Conservation (phyloP, 1,284 basidiomycete genomes). For the Serendipita sp. region DNA sequence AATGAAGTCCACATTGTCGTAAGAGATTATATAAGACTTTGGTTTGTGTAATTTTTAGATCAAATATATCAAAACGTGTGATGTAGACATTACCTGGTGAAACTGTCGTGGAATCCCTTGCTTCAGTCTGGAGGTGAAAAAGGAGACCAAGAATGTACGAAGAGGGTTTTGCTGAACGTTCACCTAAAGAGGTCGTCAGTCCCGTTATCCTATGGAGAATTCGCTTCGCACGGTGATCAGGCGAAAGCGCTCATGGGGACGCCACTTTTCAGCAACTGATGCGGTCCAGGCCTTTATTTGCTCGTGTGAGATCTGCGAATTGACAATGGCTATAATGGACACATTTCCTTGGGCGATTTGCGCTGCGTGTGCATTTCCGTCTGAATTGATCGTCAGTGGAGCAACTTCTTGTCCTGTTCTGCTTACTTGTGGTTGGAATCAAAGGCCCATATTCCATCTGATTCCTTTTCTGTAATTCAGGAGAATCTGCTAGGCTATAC, state of each 20-base stretch:
- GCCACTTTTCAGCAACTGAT: slow-evolving; percentile 47
- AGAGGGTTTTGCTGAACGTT: slow-evolving; percentile 83
- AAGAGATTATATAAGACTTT: slow-evolving; percentile 55
- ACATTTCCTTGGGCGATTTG: slow-evolving; percentile 60
- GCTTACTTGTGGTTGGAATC: background rate
- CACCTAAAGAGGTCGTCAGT: slow-evolving; percentile 36
- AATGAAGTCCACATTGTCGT: slow-evolving; percentile 20
- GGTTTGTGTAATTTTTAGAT: no score
- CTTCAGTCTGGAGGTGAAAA: slow-evolving; percentile 68
- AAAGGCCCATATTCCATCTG: background rate
- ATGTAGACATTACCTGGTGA: slow-evolving; percentile 41
- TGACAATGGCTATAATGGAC: slow-evolving; percentile 10
- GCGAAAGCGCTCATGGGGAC: slow-evolving; percentile 56
- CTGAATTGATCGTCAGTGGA: background rate
- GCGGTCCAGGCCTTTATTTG: slow-evolving; percentile 66
- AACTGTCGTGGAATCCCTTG: slow-evolving; percentile 45
- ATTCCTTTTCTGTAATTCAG: background rate
- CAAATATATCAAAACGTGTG: slow-evolving; percentile 42
- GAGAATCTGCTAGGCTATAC: background rate
- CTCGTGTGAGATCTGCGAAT: slow-evolving; percentile 33
- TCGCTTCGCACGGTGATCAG: slow-evolving; percentile 42
- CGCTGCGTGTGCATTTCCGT: background rate
- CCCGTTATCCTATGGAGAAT: background rate
- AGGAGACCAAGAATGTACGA: slow-evolving; percentile 74
- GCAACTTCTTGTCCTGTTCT: background rate